Conservation (phyloP, 164 flowering plant genomes). For the Amborella trichopoda region DNA sequence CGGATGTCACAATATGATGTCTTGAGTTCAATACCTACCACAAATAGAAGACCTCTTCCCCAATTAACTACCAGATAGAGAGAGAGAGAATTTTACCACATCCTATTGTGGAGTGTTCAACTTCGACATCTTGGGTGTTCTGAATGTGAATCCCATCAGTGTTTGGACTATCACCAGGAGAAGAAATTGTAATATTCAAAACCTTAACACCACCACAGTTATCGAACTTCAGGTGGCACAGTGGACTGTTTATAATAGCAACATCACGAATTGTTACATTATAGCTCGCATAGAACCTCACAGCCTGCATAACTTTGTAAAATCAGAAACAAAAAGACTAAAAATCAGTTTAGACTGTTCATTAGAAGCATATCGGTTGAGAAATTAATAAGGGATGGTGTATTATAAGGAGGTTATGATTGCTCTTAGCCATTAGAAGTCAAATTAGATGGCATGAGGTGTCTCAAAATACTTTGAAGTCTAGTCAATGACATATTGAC, state of each 20-base stretch:
- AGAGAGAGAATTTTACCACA: constrained; percentile 31
- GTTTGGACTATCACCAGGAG: constrained; percentile 75
- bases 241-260: constrained; percentile 62
- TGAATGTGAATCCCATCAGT: constrained; percentile 92
- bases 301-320: constrained; percentile 30
- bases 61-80: neutral
- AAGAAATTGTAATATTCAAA: constrained; percentile 50
- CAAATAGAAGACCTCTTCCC: neutral
- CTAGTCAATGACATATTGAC: too few species aligned
- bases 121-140: constrained; percentile 56
- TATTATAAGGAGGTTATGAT: too few species aligned
- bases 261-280: constrained; percentile 52
- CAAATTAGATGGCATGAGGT: too few species aligned
- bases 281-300: constrained; percentile 59
- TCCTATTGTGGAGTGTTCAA: constrained; percentile 48
- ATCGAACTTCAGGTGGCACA: constrained; percentile 78
- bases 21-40: too few species aligned
- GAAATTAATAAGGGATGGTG: too few species aligned
- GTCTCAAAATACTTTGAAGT: too few species aligned
- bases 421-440: too few species aligned
- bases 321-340: too few species aligned
- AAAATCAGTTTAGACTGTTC: too few species aligned
- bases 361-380: too few species aligned
- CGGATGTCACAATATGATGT: too few species aligned
- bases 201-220: constrained; percentile 33